A percentile compares a stretch with the other conserved stretches of the same genome.
Evolutionary conservation across 805 yeast species (phyloP).

Genomic region (Saturnispora sekii): DNA sequence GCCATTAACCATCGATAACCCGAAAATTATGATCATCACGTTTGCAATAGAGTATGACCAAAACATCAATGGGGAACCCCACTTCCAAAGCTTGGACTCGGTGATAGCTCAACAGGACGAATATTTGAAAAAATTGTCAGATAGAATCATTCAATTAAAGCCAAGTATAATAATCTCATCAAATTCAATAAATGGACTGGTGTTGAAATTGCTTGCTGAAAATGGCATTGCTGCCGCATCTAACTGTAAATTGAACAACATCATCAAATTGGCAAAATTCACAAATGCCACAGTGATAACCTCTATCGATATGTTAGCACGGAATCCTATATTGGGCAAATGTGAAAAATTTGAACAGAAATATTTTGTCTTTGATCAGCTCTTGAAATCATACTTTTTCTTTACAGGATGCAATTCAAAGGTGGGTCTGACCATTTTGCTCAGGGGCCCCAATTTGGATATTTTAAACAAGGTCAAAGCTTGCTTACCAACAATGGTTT

Average conservation of each 20-base stretch:
- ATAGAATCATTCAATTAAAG: conserved; percentile 60
- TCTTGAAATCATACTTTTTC: conserved; percentile 63
- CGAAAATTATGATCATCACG: conserved; percentile 72
- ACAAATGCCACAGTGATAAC: conserved; percentile 79
- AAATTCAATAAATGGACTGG: conserved; percentile 74
- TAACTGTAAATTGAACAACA: conserved; percentile 71
- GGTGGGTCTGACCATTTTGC: conserved; percentile 73
- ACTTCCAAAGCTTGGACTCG: conserved; percentile 30
- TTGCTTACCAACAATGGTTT: conserved; percentile 70
- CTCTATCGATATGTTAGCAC: conserved; percentile 76
- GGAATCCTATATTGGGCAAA: conserved; percentile 60
- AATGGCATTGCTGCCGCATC: conserved; percentile 76
- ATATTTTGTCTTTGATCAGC: conserved; percentile 46
- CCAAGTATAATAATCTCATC: conserved; percentile 78
- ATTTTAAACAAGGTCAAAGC: conserved; percentile 59
- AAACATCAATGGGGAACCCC: conserved; percentile 17
- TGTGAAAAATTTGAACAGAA: conserved; percentile 67
- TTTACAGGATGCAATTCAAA: conserved; percentile 67
- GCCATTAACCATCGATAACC: conserved; percentile 54
- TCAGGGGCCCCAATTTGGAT: conserved; percentile 71
- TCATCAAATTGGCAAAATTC: conserved; percentile 66
- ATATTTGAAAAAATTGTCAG: conserved; percentile 70
- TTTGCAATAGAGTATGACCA: conserved; percentile 88
- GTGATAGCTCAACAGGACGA: conserved; percentile 83
- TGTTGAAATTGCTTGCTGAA: conserved; percentile 58